These are phyloP conservation scores for Cyberlindnera japonica DNA, from an alignment of 805 yeast species.

Conservation along the genomic window DNA sequence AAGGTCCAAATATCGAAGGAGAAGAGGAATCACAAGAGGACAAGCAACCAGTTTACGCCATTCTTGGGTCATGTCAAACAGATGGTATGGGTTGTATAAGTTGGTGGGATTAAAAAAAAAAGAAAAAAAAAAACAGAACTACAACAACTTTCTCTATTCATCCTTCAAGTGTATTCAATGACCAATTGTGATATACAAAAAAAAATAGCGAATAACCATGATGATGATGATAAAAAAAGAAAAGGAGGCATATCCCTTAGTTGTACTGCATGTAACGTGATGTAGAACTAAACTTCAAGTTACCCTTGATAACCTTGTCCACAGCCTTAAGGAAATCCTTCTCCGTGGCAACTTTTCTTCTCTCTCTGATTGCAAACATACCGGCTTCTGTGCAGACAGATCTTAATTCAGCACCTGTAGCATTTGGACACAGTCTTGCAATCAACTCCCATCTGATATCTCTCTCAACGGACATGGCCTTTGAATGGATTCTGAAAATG, in stretches of 20 bases:
- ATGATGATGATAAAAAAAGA: too few species aligned
- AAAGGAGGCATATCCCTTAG: slow-evolving; percentile 31
- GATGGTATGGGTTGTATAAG: slow-evolving; percentile 96
- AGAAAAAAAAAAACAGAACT: not conserved
- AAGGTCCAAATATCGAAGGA: slow-evolving; percentile 46
- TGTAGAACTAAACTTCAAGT: slow-evolving; percentile 94
- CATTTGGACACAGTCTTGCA: slow-evolving; percentile 94
- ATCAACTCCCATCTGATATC: slow-evolving; percentile 98
- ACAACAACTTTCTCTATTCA: too few species aligned
- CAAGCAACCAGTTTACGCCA: slow-evolving; percentile 71
- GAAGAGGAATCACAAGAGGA: slow-evolving; percentile 33
- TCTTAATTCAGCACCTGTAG: slow-evolving; percentile 97
- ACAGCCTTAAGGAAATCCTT: slow-evolving; percentile 97
- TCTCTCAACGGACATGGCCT: slow-evolving; percentile 96
- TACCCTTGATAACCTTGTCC: slow-evolving; percentile 97
- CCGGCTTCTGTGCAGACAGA: slow-evolving; percentile 99
- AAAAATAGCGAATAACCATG: slow-evolving; percentile 7
- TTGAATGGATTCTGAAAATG: slow-evolving; percentile 94
- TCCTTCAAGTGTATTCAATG: not conserved
- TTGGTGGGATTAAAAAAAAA: slow-evolving; percentile 78
- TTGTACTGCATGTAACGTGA: slow-evolving; percentile 98
- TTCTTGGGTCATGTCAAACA: slow-evolving; percentile 86
- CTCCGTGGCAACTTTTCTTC: slow-evolving; percentile 97
- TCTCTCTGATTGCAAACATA: slow-evolving; percentile 98
- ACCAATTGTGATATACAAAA: not conserved